These are phyloP conservation scores for Clausena lansium DNA, from an alignment of 345 rosid genomes.

Conservation along the genomic window DNA sequence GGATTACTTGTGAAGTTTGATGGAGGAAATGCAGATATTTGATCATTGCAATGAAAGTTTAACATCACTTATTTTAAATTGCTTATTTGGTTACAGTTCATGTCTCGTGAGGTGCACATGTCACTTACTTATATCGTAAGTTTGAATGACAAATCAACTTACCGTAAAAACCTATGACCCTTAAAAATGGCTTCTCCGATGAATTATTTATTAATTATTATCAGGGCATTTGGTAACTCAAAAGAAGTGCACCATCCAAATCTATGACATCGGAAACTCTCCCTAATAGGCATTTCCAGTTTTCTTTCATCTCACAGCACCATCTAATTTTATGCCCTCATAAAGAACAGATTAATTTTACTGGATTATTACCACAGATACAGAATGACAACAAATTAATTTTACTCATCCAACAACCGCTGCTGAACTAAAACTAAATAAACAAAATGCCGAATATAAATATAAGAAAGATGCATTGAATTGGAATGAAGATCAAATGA, in stretches of 20 bases:
- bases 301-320: too few relatives aligned
- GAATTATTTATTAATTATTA: too few relatives aligned
- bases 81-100: not conserved
- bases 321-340: not conserved
- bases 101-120: not conserved
- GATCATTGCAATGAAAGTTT: too few relatives aligned
- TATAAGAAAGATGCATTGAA: not conserved
- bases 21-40: too few relatives aligned
- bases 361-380: not conserved
- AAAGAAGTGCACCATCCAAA: not conserved
- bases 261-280: not conserved
- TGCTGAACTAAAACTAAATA: too few relatives aligned
- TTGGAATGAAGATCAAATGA: constrained; percentile 11
- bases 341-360: not conserved
- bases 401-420: too few relatives aligned
- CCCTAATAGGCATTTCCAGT: too few relatives aligned
- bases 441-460: not conserved
- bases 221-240: not conserved
- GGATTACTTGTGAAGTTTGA: too few relatives aligned
- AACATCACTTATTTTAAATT: not conserved
- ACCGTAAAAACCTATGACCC: too few relatives aligned
- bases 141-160: too few relatives aligned
- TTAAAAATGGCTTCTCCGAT: too few relatives aligned
- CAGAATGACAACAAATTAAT: not conserved
- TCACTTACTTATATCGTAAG: not conserved